Percentiles rank a stretch among this genome's conserved stretches.
phyloP scores from a whole-genome alignment of 805 yeast genomes.

The Myxozyma neotropica region DNA sequence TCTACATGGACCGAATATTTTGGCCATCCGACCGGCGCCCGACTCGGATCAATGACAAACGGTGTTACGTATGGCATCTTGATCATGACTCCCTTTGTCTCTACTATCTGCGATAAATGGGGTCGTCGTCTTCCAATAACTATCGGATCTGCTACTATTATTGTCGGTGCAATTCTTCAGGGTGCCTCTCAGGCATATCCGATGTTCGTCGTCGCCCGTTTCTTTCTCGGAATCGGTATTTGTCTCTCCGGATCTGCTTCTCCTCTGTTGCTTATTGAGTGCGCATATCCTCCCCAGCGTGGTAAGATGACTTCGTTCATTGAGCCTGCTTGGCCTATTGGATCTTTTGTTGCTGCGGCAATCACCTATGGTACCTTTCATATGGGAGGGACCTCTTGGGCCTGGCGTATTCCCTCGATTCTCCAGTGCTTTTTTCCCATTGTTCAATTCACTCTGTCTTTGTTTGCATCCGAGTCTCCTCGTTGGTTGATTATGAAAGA shows the following conservation, averaged over 20 bases:
- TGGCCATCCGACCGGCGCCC: conserved; percentile 45
- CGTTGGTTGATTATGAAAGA: conserved; percentile 66
- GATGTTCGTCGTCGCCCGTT: conserved; percentile 46
- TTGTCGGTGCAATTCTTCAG: conserved; percentile 46
- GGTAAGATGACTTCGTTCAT: conserved; percentile 45
- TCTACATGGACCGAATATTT: conserved; percentile 48
- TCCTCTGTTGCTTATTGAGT: conserved; percentile 12
- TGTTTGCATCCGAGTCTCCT: conserved; percentile 63
- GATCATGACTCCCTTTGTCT: conserved; percentile 35
- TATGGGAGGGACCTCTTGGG: conserved; percentile 40
- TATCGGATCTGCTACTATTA: conserved; percentile 30
- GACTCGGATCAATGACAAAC: conserved; percentile 48
- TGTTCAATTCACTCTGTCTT: conserved; percentile 52
- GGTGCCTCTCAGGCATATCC: conserved; percentile 45
- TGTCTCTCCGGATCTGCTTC: conserved; percentile 9
- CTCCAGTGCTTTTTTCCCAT: conserved; percentile 55
- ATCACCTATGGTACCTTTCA: conserved; percentile 51
- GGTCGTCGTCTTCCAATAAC: conserved; percentile 46
- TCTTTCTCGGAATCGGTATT: conserved; percentile 45
- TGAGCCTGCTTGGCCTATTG: conserved; percentile 38
- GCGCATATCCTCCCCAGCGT: conserved; percentile 24
- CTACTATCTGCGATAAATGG: conserved; percentile 43
- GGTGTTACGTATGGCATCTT: conserved; percentile 51
- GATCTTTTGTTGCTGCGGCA: conserved; percentile 56
- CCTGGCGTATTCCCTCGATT: conserved; percentile 60